Base-by-base conservation (phyloP, 768 basidiomycete genomes). In the Suillus alpinus region DNA sequence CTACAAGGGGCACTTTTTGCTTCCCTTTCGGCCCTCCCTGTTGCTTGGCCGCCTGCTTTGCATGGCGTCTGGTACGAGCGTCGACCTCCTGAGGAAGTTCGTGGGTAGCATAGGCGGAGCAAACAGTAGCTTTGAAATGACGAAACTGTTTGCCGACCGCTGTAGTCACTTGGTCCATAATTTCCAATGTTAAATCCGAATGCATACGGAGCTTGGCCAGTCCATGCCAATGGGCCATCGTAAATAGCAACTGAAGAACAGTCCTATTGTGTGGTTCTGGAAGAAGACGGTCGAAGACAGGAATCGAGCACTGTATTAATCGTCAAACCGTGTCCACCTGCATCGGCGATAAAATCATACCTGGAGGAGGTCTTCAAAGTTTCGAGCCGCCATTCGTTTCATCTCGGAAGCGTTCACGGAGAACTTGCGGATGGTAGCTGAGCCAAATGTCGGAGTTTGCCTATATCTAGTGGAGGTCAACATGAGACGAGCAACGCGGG, bases 291-390 rank as follows among this genome's bases (percentile, higher is more conserved):
- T 79, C 76, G 55, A 78, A 76, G 18, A 68, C 73, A 4, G 78
- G 77, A 6, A 77, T 64, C 1, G 71, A 65, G 49, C 74, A 74
- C 76, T 77, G 13, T 34, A 52, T 29, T n/a, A n/a, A n/a, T n/a
- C n/a, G 23, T 5, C 32, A 60, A 6, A 6, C 32, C 32, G 6
- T 34, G 4, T 34, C 32, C 3, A 34, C 3, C 32, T 34, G 3
- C 40, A 26, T 23, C 13, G 46, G 29, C 9, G 3, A 34, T 34
- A 4, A 34, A 34, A 4, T 9, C 39, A 16, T n/a, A 57, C 57
- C 65, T 77, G 76, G 0, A 77, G 59, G 10, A 77, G 63, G 55
- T 78, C 77, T 53, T 78, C 74, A 62, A 67, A 78, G 53, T 78
- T 73, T 31, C 69, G 66, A 1, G 75, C 77, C n/a, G 75, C 75